Conservation (phyloP, 192 early-diverging fungal genomes). For the Haplosporangium gracile region DNA sequence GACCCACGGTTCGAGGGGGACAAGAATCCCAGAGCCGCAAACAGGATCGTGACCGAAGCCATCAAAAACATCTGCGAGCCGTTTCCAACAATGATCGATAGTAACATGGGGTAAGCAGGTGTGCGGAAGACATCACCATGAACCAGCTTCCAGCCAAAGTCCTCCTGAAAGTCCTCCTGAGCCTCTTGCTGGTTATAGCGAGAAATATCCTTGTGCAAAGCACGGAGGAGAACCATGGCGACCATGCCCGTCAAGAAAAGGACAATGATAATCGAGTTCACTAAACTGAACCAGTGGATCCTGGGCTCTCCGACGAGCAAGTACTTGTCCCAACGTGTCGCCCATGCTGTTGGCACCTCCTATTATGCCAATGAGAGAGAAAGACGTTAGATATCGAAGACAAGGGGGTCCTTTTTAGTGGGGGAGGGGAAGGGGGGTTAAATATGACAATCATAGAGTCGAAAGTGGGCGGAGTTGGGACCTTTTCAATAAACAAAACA, state of each 20-base stretch:
- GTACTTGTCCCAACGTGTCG: conserved; percentile 91
- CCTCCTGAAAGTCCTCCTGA: conserved; percentile 86
- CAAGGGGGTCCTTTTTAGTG: background rate
- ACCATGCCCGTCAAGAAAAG: conserved; percentile 94
- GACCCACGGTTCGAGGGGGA: conserved; percentile 94
- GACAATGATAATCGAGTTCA: conserved; percentile 95
- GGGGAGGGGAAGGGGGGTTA: background rate
- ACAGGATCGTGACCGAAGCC: conserved; percentile 79
- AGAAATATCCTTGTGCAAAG: conserved; percentile 92
- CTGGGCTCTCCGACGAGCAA: conserved; percentile 88
- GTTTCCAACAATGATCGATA: conserved; percentile 88
- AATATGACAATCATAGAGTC: too few species aligned
- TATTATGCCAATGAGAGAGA: conserved; percentile 20
- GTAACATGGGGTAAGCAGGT: conserved; percentile 77
- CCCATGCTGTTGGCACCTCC: conserved; percentile 76
- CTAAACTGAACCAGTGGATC: conserved; percentile 96
- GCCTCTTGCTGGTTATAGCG: conserved; percentile 85
- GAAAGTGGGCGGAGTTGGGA: background rate
- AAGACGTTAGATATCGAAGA: background rate
- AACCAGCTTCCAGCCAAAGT: conserved; percentile 98
- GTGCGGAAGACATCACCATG: conserved; percentile 99
- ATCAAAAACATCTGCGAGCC: conserved; percentile 86
- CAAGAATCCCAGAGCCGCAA: conserved; percentile 97
- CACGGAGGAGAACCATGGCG: conserved; percentile 88
- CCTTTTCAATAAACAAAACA: too few species aligned